Conservation (phyloP, 192 early-diverging fungal genomes). For the Gigaspora rosea region DNA sequence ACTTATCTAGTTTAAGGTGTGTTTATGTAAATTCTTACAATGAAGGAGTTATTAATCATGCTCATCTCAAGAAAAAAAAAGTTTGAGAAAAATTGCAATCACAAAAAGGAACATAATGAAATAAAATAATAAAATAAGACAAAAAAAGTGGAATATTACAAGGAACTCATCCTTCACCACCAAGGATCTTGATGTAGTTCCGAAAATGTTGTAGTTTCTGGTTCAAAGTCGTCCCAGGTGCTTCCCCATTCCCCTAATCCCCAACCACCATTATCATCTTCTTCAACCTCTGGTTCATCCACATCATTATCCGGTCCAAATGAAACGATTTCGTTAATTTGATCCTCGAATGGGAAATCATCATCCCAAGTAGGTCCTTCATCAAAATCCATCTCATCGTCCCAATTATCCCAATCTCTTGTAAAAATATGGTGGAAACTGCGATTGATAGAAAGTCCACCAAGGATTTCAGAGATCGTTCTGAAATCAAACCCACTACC, state of each 20-base stretch:
- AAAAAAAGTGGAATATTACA: background rate
- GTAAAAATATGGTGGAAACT: conserved; percentile 9
- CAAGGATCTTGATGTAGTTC: background rate
- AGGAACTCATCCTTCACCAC: background rate
- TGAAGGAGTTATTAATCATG: too few relatives aligned
- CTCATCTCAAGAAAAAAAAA: too few relatives aligned
- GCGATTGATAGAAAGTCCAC: background rate
- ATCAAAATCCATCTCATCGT: background rate
- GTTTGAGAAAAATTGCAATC: too few relatives aligned
- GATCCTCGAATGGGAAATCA: background rate
- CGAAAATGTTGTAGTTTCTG: background rate
- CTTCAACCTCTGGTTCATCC: background rate
- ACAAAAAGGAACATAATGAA: too few relatives aligned
- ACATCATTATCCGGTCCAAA: background rate
- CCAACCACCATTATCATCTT: background rate
- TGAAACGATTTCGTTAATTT: background rate
- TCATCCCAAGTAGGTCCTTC: background rate
- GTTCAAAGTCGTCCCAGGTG: background rate
- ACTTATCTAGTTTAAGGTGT: too few relatives aligned
- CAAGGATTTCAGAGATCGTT: conserved; percentile 7
- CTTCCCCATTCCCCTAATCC: background rate
- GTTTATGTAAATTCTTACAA: too few relatives aligned
- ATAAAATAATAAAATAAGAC: too few relatives aligned
- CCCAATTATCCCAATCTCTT: background rate
- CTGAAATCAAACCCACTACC: background rate